Conservation (phyloP, 495 filamentous ascomycete species). For the Trichoderma orchidacearum region DNA sequence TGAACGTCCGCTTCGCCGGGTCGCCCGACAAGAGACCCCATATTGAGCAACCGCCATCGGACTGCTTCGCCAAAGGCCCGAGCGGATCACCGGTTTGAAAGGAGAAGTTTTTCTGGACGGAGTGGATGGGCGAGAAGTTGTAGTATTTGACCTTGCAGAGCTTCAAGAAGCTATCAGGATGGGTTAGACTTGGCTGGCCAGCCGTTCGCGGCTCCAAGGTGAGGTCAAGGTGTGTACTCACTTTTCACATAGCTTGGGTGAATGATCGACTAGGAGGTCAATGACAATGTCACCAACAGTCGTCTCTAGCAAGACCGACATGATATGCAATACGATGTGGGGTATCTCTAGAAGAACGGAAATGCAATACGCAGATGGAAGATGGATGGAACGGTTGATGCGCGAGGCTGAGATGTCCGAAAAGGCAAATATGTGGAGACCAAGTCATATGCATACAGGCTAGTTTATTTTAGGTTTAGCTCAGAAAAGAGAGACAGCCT, state of each 20-base stretch:
- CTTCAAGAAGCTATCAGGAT: conserved; percentile 67
- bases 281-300: conserved; percentile 87
- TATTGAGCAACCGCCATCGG: conserved; percentile 83
- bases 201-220: not conserved
- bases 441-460: not conserved
- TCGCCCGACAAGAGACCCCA: conserved; percentile 68
- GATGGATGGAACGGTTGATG: not conserved
- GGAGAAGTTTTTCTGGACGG: conserved; percentile 80
- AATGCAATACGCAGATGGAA: too few species aligned
- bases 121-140: conserved; percentile 85
- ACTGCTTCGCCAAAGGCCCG: conserved; percentile 65
- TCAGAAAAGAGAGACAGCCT: not conserved
- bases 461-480: too few species aligned
- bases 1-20: conserved; percentile 61
- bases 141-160: conserved; percentile 97
- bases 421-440: not conserved
- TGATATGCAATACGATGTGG: conserved; percentile 16
- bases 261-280: conserved; percentile 75
- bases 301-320: conserved; percentile 78
- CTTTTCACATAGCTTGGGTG: conserved; percentile 86
- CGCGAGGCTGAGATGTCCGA: not conserved
- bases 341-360: too few species aligned
- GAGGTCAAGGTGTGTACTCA: conserved; percentile 27
- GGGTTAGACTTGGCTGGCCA: not conserved
- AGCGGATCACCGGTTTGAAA: conserved; percentile 93